Evolutionary conservation across 2,329 filamentous ascomycete species (phyloP).

Genomic region (Acrodontium crateriforme): DNA sequence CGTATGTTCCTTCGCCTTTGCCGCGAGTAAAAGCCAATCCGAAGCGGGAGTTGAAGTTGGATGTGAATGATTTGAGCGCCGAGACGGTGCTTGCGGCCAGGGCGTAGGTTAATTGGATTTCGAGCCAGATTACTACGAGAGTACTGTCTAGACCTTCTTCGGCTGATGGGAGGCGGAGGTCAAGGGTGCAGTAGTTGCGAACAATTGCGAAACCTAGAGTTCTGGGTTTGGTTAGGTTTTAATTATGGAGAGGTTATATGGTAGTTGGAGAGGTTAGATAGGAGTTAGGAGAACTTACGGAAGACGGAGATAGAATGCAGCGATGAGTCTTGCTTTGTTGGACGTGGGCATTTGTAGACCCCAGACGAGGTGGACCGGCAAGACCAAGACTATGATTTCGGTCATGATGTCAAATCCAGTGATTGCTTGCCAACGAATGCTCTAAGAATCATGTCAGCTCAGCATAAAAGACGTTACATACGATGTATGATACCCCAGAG

Average conservation of each 20-base stretch:
- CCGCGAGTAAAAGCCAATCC: conserved; percentile 18
- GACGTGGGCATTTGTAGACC: conserved; percentile 23
- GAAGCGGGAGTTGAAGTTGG: conserved; percentile 29
- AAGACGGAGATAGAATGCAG: conserved; percentile 25
- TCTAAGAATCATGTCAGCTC: conserved; percentile 8
- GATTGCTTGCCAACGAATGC: conserved; percentile 23
- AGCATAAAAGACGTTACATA: neutral
- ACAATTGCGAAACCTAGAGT: conserved; percentile 22
- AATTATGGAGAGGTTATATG: conserved; percentile 1
- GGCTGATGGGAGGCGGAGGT: conserved; percentile 9
- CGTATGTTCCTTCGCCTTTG: too few species aligned
- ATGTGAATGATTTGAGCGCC: conserved; percentile 28
- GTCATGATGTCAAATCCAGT: conserved; percentile 27
- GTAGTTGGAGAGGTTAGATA: neutral
- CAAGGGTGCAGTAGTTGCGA: conserved; percentile 22
- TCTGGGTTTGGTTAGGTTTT: conserved; percentile 6
- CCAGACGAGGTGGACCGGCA: conserved; percentile 24
- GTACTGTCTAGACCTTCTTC: conserved; percentile 22
- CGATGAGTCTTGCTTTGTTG: conserved; percentile 23
- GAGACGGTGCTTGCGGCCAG: conserved; percentile 29
- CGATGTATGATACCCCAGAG: too few species aligned
- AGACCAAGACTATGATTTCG: conserved; percentile 19
- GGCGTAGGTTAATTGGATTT: conserved; percentile 27
- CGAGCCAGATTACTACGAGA: conserved; percentile 22
- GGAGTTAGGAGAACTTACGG: conserved; percentile 14